Conservation (phyloP, 805 yeast species). For the Hanseniaspora jakobsenii region DNA sequence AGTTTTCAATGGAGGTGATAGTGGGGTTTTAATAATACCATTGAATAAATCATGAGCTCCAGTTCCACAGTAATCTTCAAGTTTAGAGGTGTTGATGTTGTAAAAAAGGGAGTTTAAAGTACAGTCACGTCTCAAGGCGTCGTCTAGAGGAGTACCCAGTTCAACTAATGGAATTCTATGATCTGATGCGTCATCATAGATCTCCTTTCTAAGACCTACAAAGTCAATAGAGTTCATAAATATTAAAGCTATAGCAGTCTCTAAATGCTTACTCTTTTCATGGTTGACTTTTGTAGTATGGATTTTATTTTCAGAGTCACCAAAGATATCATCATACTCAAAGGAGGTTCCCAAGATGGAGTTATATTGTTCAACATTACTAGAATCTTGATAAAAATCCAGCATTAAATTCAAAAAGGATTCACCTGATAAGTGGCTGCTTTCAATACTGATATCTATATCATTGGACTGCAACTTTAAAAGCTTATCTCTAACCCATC, state of each 20-base stretch:
- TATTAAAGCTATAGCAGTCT: constrained; percentile 85
- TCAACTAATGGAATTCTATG: constrained; percentile 65
- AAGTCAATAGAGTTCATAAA: constrained; percentile 83
- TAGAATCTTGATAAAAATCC: constrained; percentile 20
- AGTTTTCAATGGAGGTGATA: constrained; percentile 62
- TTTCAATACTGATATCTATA: constrained; percentile 68
- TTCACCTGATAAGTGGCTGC: constrained; percentile 68
- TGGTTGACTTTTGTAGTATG: constrained; percentile 88
- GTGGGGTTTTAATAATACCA: constrained; percentile 77
- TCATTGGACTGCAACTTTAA: constrained; percentile 73
- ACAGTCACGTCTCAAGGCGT: constrained; percentile 88
- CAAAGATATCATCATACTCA: not conserved
- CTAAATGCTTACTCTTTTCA: constrained; percentile 89
- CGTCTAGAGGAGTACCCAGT: constrained; percentile 85
- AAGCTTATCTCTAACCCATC: constrained; percentile 95
- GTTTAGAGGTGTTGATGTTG: constrained; percentile 51
- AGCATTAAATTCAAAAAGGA: constrained; percentile 46
- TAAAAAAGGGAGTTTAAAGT: constrained; percentile 87
- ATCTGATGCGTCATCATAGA: constrained; percentile 50
- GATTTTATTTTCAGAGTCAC: constrained; percentile 31
- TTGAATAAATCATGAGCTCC: constrained; percentile 62
- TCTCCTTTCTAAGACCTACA: constrained; percentile 81
- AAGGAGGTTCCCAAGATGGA: not conserved
- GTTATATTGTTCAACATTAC: constrained; percentile 6
- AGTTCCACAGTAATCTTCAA: constrained; percentile 73